A percentile compares a stretch with the other conserved stretches of the same genome.
Evolutionary conservation across 306 rosid genomes (phyloP).

Genomic region (Prosopis cineraria): DNA sequence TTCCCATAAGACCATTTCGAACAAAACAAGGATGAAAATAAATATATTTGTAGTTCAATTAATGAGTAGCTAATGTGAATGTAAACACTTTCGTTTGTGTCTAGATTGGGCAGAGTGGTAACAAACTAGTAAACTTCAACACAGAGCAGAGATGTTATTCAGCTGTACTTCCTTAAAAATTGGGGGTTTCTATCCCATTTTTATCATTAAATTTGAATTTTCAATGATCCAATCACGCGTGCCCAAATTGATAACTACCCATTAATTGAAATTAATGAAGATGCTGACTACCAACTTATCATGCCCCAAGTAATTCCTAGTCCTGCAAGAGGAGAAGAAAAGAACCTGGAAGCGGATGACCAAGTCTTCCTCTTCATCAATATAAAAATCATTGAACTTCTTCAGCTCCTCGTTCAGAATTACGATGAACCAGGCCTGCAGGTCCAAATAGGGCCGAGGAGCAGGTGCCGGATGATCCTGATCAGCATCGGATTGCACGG

Average conservation of each 20-base stretch:
- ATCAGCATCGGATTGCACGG: neutral
- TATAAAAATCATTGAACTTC: conserved; percentile 85
- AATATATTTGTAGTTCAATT: neutral
- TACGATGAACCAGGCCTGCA: conserved; percentile 76
- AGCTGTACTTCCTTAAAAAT: neutral
- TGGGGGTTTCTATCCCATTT: conserved; percentile 7
- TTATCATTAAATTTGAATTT: neutral
- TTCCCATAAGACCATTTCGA: neutral
- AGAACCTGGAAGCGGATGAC: conserved; percentile 88
- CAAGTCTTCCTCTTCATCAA: conserved; percentile 92
- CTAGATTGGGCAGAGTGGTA: neutral
- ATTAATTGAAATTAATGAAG: neutral
- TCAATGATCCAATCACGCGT: neutral
- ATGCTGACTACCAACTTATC: neutral
- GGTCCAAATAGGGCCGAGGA: conserved; percentile 26
- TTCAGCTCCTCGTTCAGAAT: conserved; percentile 81
- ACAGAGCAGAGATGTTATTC: neutral
- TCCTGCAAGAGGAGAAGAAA: neutral
- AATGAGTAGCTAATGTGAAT: neutral
- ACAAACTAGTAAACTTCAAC: neutral
- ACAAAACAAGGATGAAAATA: too few relatives aligned
- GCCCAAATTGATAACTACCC: conserved; percentile 6
- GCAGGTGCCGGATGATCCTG: conserved; percentile 5
- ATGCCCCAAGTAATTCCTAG: neutral
- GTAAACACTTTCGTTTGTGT: neutral